Conservation (phyloP, 441 rosid genomes). For the Bruguiera hainesii region DNA sequence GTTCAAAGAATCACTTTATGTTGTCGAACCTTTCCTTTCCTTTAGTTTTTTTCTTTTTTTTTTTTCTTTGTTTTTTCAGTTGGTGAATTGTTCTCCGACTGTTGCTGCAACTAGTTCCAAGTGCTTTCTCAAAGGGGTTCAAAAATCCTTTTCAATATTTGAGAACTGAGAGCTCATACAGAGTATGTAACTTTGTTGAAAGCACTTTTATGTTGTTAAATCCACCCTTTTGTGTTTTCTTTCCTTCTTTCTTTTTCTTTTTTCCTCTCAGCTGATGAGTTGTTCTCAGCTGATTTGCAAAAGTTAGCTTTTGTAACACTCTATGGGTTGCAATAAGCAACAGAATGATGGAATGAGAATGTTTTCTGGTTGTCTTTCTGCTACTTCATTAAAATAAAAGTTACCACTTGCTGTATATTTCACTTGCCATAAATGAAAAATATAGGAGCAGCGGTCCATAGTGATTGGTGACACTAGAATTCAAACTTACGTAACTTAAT, state of each 20-base stretch:
- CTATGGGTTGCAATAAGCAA: background rate
- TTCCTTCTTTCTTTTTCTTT: background rate
- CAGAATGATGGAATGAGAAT: background rate
- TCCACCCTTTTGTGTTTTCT: background rate
- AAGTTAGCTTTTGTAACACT: background rate
- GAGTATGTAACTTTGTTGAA: background rate
- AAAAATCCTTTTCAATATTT: constrained; percentile 39
- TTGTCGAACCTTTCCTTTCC: background rate
- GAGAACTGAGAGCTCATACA: constrained; percentile 23
- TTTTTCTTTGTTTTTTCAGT: constrained; percentile 10
- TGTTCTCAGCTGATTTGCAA: background rate
- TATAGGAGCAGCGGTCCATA: too few relatives aligned
- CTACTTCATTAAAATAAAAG: background rate
- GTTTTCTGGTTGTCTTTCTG: background rate
- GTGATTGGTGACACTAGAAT: too few relatives aligned
- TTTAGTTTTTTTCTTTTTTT: background rate
- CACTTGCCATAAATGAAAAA: background rate
- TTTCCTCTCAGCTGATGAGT: constrained; percentile 6
- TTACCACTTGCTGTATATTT: background rate
- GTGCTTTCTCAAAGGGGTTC: constrained; percentile 35
- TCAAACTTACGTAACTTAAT: too few relatives aligned
- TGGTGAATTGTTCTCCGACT: background rate
- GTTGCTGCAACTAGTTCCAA: constrained; percentile 25
- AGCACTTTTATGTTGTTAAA: background rate
- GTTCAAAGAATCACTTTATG: background rate